Base-by-base conservation (phyloP, 2,329 filamentous ascomycete species). In the Stenocarpella maydis region DNA sequence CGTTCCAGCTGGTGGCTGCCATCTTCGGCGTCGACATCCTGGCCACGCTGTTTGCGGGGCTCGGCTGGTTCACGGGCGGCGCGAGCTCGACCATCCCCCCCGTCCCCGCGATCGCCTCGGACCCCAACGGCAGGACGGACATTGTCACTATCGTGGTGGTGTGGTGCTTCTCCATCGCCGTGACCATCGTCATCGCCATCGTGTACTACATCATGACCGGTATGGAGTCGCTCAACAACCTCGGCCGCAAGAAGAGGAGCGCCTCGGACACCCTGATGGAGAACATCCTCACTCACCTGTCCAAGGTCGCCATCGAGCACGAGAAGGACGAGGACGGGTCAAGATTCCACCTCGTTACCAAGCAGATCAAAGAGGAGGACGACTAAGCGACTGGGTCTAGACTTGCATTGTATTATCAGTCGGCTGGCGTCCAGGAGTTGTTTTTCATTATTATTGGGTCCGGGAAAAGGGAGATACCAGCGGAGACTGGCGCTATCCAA, bases 21-120 rank as follows among this genome's bases (percentile, higher is more conserved):
- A 93, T 93, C 79, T 83, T 91, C 74, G 84, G 87, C 78, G 91
- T 94, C 77, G 91, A 93, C 79, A 86, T 88, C 67, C 80, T 93
- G 39, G 88, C 91, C 52, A 93, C 91, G 68, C 83, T 93, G 76
- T 94, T 93, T 86, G 88, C 86, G 81, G 80, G 92, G 76, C 93
- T 93, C 82, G 91, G 91, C 70, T 93, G 91, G 91, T 82, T 94
- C 60, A 81, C 74, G 19, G 80, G 78, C 65, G 81, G 74, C 24
- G 80, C 77, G 61, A 68, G 67, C 34, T 58, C 63, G 45, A 65
- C 69, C 34, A 71, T 71, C 63, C n/a, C 49, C 2, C 61, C 69
- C 26, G 53, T 64, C 12, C 69, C 69, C 31, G 53, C 76, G 77
- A 74, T 70, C 70, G 70, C 82, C 79, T 74, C 66, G 34, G 15